Conservation (phyloP, 1,139 yeast species). For the Hyphopichia pseudoburtonii region DNA sequence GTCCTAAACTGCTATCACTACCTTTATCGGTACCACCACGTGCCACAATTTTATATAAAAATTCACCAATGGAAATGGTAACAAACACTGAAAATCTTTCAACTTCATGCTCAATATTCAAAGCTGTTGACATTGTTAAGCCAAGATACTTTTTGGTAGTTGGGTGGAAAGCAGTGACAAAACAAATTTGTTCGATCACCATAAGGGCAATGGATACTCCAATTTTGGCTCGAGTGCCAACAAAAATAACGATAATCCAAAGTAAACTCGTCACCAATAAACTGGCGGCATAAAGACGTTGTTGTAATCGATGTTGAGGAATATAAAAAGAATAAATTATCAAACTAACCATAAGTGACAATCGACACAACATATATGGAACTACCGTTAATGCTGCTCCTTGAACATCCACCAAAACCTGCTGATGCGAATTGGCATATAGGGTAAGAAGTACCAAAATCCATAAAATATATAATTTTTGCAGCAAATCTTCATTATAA, state of each 20-base stretch:
- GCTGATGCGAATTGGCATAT: conserved; percentile 51
- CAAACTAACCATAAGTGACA: conserved; percentile 35
- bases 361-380: conserved; percentile 49
- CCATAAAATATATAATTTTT: conserved; percentile 55
- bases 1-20: conserved; percentile 45
- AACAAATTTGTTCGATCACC: conserved; percentile 40
- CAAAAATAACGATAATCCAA: conserved; percentile 51
- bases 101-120: conserved; percentile 67
- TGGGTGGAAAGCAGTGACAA: conserved; percentile 45
- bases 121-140: conserved; percentile 54
- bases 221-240: conserved; percentile 45
- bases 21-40: too few species aligned
- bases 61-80: conserved; percentile 68
- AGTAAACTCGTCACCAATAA: conserved; percentile 33
- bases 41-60: conserved; percentile 58
- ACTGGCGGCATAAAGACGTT: conserved; percentile 38
- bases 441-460: conserved; percentile 50
- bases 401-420: conserved; percentile 28
- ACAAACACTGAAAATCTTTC: conserved; percentile 60
- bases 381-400: conserved; percentile 47
- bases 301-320: conserved; percentile 55
- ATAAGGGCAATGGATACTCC: conserved; percentile 46
- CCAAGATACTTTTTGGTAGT: conserved; percentile 39
- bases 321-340: conserved; percentile 49
- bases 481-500: conserved; percentile 61